Evolutionary conservation across 495 filamentous ascomycete species (phyloP).

Genomic region (Astrothelium macrocarpum): DNA sequence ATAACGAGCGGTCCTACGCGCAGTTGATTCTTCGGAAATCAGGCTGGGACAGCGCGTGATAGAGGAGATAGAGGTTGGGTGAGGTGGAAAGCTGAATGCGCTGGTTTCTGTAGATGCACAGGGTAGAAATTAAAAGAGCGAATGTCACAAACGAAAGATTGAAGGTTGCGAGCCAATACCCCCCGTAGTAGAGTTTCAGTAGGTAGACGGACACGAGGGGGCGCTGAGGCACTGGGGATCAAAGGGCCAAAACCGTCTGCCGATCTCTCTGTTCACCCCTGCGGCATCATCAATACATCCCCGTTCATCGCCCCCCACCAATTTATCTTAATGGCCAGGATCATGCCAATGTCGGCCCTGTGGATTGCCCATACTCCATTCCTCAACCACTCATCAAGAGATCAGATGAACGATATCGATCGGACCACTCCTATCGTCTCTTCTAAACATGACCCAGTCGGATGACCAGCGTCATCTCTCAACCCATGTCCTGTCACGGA

Average conservation of each 20-base stretch:
- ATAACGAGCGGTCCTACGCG: background rate
- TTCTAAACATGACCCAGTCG: too few species aligned
- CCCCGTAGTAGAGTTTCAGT: background rate
- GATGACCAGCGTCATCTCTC: too few species aligned
- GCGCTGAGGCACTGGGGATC: background rate
- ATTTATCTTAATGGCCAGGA: background rate
- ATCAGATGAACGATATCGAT: too few species aligned
- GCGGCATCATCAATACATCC: background rate
- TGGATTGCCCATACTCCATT: too few species aligned
- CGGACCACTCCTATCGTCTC: too few species aligned
- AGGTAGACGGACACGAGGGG: background rate
- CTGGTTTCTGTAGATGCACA: background rate
- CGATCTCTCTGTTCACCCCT: background rate
- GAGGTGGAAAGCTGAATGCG: background rate
- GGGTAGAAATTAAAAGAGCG: background rate
- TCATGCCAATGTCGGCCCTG: background rate
- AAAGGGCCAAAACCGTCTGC: background rate
- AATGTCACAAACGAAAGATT: background rate
- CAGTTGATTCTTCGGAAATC: background rate
- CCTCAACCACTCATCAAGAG: too few species aligned
- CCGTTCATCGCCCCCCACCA: background rate
- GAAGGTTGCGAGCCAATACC: background rate
- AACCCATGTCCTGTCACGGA: too few species aligned
- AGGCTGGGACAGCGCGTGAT: background rate
- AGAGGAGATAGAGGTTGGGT: background rate